These are phyloP conservation scores for Cymbopogon citratus DNA, from an alignment of 176 grass and related monocot species.

Conservation along the genomic window DNA sequence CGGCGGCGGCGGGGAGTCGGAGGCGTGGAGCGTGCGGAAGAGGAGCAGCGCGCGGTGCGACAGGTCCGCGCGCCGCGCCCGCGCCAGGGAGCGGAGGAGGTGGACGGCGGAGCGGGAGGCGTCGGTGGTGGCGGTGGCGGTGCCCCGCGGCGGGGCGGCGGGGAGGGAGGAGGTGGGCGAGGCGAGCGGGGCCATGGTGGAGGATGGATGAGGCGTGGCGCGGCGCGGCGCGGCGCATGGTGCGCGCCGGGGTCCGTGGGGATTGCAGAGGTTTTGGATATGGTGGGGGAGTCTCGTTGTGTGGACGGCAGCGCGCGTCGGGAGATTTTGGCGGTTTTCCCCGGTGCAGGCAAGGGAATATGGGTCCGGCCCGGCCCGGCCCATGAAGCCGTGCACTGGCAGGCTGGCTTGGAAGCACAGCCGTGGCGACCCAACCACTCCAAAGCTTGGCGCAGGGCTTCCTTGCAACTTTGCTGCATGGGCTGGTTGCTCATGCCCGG, in stretches of 20 bases:
- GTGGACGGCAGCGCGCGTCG: conserved; percentile 16
- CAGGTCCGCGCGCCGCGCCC: conserved; percentile 45
- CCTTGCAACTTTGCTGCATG: too few species aligned
- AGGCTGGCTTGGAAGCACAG: too few species aligned
- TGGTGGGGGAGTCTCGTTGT: neutral
- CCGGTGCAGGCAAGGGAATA: neutral
- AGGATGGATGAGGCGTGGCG: neutral
- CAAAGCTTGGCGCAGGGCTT: too few species aligned
- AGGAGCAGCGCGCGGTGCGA: conserved; percentile 55
- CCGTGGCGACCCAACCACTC: too few species aligned
- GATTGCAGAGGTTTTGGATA: neutral
- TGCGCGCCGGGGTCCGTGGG: neutral
- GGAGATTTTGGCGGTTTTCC: neutral
- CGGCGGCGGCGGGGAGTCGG: conserved; percentile 4
- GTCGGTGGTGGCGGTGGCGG: neutral
- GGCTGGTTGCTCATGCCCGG: too few species aligned
- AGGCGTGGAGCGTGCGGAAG: conserved; percentile 43
- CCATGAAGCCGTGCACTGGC: too few species aligned
- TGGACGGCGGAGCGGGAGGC: conserved; percentile 38
- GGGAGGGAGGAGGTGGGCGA: neutral
- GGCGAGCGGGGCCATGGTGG: neutral
- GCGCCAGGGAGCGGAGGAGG: conserved; percentile 65
- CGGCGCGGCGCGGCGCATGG: conserved; percentile 1
- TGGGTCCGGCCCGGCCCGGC: neutral
- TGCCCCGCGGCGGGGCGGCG: neutral